A percentile compares a stretch with the other conserved stretches of the same genome.
Evolutionary conservation across 345 rosid genomes (phyloP).

Genomic region (Citropsis articulata): DNA sequence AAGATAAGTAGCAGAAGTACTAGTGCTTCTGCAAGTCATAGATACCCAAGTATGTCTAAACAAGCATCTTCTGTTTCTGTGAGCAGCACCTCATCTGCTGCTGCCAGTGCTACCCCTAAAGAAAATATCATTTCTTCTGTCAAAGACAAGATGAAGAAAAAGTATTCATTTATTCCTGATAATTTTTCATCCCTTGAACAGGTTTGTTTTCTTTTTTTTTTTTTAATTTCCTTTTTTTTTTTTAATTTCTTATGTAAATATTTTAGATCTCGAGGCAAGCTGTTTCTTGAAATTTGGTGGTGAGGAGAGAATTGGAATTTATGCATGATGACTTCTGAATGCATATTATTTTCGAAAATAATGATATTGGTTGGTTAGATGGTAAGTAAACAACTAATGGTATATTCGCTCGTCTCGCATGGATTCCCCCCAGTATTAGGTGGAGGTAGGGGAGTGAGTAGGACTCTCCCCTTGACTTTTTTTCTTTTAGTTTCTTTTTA

Average conservation of each 20-base stretch:
- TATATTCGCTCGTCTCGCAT: too few species aligned
- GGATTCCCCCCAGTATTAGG: too few species aligned
- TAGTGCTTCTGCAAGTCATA: not conserved
- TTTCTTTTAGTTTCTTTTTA: too few species aligned
- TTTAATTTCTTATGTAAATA: not conserved
- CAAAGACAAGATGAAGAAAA: constrained; percentile 8
- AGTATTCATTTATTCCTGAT: constrained; percentile 41
- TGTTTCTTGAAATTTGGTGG: not conserved
- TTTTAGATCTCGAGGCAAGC: not conserved
- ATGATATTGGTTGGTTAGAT: too few species aligned
- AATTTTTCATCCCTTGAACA: constrained; percentile 35
- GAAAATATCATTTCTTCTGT: not conserved
- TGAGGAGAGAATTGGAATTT: not conserved
- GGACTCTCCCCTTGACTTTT: too few species aligned
- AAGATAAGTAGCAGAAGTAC: not conserved
- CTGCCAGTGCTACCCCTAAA: not conserved
- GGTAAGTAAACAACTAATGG: too few species aligned
- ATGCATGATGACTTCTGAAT: not conserved
- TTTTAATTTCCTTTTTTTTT: not conserved
- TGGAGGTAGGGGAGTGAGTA: accelerated
- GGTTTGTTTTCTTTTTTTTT: constrained; percentile 14
- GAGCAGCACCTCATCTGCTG: not conserved
- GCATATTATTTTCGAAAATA: too few species aligned
- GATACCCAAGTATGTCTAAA: constrained; percentile 2
- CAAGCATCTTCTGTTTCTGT: not conserved